phyloP scores from a whole-genome alignment of 805 yeast genomes.

The Sugiyamaella chiloensis region DNA sequence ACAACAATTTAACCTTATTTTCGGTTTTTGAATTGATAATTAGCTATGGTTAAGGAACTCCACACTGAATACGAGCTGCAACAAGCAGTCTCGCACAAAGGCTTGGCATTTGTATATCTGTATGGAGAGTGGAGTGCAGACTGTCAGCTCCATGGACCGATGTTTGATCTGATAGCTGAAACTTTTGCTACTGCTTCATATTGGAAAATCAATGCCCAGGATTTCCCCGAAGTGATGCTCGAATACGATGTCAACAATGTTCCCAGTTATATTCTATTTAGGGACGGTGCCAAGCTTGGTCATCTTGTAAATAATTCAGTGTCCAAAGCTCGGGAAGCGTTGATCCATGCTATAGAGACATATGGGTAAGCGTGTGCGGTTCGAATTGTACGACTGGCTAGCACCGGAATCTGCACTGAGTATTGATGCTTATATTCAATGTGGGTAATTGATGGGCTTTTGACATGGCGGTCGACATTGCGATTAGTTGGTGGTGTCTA shows the following conservation, averaged over 20 bases:
- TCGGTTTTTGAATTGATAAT: too few species aligned
- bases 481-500: too few species aligned
- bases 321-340: neutral
- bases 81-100: neutral
- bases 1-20: too few species aligned
- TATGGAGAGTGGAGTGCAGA: slow-evolving; percentile 1
- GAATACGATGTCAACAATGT: neutral
- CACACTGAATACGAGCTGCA: neutral
- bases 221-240: slow-evolving; percentile 2
- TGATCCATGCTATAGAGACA: neutral
- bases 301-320: slow-evolving; percentile 3
- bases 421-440: too few species aligned
- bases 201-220: slow-evolving; percentile 1
- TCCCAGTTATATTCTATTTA: slow-evolving; percentile 8
- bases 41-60: slow-evolving; percentile 1
- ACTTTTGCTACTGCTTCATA: neutral
- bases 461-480: too few species aligned
- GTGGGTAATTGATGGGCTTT: too few species aligned
- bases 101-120: slow-evolving; percentile 4
- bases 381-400: too few species aligned
- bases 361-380: too few species aligned
- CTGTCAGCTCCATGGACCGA: slow-evolving; percentile 5
- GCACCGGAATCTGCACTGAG: too few species aligned
- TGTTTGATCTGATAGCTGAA: slow-evolving; percentile 4
- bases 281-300: slow-evolving; percentile 9